These are phyloP conservation scores for Plasmodium inui DNA, from an alignment of 169 alveolate species.

Conservation along the genomic window DNA sequence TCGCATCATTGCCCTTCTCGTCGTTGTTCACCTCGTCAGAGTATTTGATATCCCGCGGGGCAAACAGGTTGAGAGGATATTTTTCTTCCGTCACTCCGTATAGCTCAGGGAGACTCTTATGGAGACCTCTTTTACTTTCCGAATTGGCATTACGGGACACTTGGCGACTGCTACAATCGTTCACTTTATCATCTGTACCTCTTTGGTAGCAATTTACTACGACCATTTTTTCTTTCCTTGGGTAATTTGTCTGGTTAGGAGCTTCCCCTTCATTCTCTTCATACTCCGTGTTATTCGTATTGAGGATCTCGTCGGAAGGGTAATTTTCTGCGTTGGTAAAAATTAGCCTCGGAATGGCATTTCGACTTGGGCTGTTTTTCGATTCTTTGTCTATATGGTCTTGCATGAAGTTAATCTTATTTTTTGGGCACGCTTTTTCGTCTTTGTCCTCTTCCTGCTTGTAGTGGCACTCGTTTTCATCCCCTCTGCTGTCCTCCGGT, in stretches of 20 bases:
- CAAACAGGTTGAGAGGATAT: neutral
- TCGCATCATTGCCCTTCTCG: neutral
- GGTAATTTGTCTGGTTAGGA: neutral
- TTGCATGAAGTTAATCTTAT: neutral
- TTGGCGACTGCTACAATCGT: neutral
- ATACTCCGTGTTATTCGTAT: neutral
- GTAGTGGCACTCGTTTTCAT: neutral
- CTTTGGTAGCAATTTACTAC: neutral
- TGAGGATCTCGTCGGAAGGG: neutral
- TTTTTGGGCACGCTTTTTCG: neutral
- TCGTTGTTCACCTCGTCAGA: neutral
- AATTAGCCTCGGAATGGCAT: neutral
- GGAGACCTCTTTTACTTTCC: neutral
- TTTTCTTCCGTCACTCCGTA: neutral
- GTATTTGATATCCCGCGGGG: neutral
- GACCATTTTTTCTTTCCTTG: neutral
- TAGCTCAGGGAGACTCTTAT: neutral
- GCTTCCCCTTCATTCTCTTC: neutral
- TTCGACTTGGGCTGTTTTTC: neutral
- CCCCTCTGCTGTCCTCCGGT: neutral
- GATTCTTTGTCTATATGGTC: neutral
- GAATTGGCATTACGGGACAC: neutral
- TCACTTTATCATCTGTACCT: neutral
- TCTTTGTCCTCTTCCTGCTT: neutral
- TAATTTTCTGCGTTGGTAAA: neutral